A percentile compares a stretch with the other conserved stretches of the same genome.
phyloP scores from a whole-genome alignment of 768 basidiomycete genomes.

The Rubroboletus pulcherrimus region DNA sequence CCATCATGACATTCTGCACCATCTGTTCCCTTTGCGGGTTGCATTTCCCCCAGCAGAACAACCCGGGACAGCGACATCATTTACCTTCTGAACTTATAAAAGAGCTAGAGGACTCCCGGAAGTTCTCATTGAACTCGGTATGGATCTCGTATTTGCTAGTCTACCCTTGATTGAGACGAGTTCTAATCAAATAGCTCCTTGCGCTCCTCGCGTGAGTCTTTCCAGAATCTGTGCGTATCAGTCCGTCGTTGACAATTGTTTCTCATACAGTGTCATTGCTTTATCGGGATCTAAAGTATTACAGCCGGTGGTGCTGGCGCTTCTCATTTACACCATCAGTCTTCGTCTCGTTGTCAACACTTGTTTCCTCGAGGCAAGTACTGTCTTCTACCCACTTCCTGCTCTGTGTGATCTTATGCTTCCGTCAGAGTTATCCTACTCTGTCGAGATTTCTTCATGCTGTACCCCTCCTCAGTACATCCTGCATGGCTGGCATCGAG shows the following conservation, averaged over 20 bases:
- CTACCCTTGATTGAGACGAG: neutral
- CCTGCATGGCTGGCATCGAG: constrained; percentile 7
- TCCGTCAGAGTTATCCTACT: neutral
- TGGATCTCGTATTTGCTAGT: neutral
- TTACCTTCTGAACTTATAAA: neutral
- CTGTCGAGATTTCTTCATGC: constrained; percentile 9
- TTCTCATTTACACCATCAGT: constrained; percentile 18
- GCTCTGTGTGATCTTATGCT: neutral
- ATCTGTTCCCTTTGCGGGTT: neutral
- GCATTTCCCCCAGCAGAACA: neutral
- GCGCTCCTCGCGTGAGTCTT: constrained; percentile 13
- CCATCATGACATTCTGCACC: neutral
- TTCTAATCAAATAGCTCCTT: constrained; percentile 4
- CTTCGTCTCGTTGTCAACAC: constrained; percentile 9
- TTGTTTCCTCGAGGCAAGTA: constrained; percentile 3
- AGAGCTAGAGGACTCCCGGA: constrained; percentile 8
- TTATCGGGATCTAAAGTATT: constrained; percentile 6
- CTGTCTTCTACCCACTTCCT: neutral
- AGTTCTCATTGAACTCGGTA: constrained; percentile 16
- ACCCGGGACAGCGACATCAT: neutral
- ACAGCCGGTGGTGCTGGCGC: constrained; percentile 7
- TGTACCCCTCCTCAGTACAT: constrained; percentile 15
- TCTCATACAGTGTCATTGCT: constrained; percentile 9
- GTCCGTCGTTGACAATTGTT: neutral
- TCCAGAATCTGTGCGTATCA: neutral